Evolutionary conservation across 176 grass and related monocot species (phyloP).

Genomic region (Chrysopogon serrulatus): DNA sequence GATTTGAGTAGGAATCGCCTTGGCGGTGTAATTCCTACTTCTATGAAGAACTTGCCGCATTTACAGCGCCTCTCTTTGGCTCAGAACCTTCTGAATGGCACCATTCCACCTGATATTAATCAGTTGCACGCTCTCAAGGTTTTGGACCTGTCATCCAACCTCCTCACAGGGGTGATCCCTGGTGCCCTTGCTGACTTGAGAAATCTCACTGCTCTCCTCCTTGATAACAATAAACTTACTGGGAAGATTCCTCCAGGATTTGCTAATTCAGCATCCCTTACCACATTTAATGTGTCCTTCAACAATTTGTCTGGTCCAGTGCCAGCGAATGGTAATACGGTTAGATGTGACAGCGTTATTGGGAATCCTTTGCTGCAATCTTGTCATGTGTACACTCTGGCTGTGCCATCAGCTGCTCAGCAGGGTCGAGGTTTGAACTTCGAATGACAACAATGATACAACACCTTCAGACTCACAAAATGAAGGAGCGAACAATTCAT

Average conservation of each 20-base stretch:
- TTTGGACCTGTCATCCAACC: constrained; percentile 92
- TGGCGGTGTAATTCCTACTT: constrained; percentile 62
- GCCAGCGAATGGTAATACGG: constrained; percentile 62
- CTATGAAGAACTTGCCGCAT: constrained; percentile 46
- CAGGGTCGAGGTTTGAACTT: constrained; percentile 49
- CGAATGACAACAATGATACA: constrained; percentile 47
- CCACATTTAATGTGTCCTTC: constrained; percentile 86
- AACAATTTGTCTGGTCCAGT: constrained; percentile 95
- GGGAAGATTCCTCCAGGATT: constrained; percentile 73
- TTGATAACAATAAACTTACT: constrained; percentile 93
- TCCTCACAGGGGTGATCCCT: constrained; percentile 68
- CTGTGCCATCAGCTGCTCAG: constrained; percentile 51
- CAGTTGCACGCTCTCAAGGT: constrained; percentile 57
- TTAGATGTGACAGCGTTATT: constrained; percentile 72
- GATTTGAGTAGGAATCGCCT: constrained; percentile 84
- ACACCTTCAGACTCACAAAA: constrained; percentile 28
- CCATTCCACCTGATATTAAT: constrained; percentile 57
- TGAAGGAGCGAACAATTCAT: constrained; percentile 52
- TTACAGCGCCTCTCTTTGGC: constrained; percentile 64
- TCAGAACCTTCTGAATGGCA: constrained; percentile 70
- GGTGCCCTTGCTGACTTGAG: constrained; percentile 50
- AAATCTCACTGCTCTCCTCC: constrained; percentile 69
- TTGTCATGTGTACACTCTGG: constrained; percentile 66
- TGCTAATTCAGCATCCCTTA: constrained; percentile 47
- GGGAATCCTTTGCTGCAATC: constrained; percentile 93